These are phyloP conservation scores for Trypanosoma theileri DNA, from an alignment of 208 protist genomes.

Conservation along the genomic window DNA sequence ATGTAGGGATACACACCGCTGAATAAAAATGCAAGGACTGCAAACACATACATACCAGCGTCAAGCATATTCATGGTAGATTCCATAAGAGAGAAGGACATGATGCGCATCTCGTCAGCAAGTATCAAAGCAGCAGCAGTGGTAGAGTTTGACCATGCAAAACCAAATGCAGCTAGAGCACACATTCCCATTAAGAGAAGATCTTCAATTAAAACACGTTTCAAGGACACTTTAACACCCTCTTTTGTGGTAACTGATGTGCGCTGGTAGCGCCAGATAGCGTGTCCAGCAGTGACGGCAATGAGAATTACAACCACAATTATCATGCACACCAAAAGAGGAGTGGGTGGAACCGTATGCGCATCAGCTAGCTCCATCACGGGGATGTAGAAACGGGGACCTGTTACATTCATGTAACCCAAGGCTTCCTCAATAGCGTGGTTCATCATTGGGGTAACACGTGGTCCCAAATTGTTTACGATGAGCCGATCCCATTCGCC, in stretches of 20 bases:
- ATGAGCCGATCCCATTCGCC: conserved; percentile 3
- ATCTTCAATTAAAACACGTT: conserved; percentile 53
- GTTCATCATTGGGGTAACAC: not conserved
- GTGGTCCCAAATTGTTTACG: not conserved
- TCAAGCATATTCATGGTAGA: conserved; percentile 87
- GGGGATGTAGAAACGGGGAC: conserved; percentile 4
- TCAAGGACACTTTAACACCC: conserved; percentile 16
- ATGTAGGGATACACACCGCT: conserved; percentile 95
- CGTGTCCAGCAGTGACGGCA: not conserved
- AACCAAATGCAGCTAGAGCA: conserved; percentile 27
- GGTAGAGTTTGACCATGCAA: conserved; percentile 29
- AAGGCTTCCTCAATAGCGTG: not conserved
- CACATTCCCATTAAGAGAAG: conserved; percentile 29
- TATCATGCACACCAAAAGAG: not conserved
- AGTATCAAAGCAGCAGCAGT: conserved; percentile 21
- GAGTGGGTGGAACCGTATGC: conserved; percentile 1
- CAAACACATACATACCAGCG: conserved; percentile 75
- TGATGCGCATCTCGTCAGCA: conserved; percentile 45
- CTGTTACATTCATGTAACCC: not conserved
- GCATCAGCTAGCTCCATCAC: not conserved
- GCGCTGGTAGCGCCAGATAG: not conserved
- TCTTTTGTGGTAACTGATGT: not conserved
- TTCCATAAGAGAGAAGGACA: conserved; percentile 82
- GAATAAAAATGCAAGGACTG: conserved; percentile 88
- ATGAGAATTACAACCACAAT: not conserved